Evolutionary conservation across 73 alveolate species (phyloP).

Genomic region (Blepharisma stoltei): DNA sequence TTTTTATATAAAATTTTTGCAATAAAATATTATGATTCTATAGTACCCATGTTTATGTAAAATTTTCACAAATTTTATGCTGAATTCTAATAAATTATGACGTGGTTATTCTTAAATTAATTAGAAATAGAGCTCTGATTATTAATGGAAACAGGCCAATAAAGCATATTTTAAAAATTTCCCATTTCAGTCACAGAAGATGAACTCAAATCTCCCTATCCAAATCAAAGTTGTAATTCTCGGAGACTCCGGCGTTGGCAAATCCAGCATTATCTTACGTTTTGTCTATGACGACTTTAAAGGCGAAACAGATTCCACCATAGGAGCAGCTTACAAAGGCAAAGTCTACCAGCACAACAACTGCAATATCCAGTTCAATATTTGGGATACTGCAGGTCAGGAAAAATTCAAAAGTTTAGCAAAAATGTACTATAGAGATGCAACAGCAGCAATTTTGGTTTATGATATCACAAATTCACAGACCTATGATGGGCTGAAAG

Average conservation of each 20-base stretch:
- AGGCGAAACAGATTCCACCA: constrained; percentile 18
- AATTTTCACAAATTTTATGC: too few relatives aligned
- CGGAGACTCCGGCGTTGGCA: constrained; percentile 32
- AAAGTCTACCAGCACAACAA: background rate
- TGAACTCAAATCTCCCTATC: constrained; percentile 15
- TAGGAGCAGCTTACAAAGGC: too few relatives aligned
- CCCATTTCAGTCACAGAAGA: too few relatives aligned
- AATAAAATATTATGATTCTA: too few relatives aligned
- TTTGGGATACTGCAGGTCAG: constrained; percentile 54
- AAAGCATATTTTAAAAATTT: too few relatives aligned
- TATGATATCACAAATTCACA: constrained; percentile 57
- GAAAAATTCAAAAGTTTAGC: constrained; percentile 50
- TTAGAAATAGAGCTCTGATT: too few relatives aligned
- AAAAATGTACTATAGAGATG: constrained; percentile 57
- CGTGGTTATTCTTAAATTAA: too few relatives aligned
- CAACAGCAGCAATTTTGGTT: constrained; percentile 63
- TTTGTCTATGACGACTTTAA: constrained; percentile 28
- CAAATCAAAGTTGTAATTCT: constrained; percentile 47
- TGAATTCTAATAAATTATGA: too few relatives aligned
- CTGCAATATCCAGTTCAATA: constrained; percentile 8
- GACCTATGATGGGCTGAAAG: constrained; percentile 42
- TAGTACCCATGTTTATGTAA: too few relatives aligned
- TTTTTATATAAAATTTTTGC: too few relatives aligned
- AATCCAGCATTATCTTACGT: constrained; percentile 16
- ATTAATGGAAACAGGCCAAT: too few relatives aligned